Evolutionary conservation across 139 green algal genomes (phyloP).

Genomic region (Astrephomene gubernaculifera): DNA sequence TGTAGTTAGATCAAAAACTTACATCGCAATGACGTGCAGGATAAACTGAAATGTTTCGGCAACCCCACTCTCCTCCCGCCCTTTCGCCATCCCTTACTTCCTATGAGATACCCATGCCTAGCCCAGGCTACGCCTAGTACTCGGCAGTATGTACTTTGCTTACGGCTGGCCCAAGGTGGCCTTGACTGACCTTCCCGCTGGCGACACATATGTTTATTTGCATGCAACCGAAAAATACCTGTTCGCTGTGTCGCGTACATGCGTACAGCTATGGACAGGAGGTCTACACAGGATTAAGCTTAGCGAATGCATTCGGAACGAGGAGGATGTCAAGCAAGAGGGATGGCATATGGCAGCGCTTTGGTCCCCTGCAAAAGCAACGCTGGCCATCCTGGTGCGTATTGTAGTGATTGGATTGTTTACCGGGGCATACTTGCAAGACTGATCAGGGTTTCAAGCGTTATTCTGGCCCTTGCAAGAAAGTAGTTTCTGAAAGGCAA

Average conservation of each 20-base stretch:
- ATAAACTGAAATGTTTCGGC: no score
- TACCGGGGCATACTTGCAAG: no score
- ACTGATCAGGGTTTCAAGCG: no score
- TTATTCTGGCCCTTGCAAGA: no score
- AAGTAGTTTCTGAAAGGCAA: no score
- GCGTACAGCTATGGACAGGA: slow-evolving; percentile 77
- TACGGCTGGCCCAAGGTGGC: slow-evolving; percentile 64
- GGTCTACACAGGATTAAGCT: slow-evolving; percentile 69
- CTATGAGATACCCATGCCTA: no score
- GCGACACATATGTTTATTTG: slow-evolving; percentile 49
- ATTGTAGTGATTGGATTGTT: no score
- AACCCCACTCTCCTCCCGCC: no score
- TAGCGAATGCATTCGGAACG: slow-evolving; percentile 51
- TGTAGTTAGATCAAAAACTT: no score
- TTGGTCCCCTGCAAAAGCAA: slow-evolving; percentile 67
- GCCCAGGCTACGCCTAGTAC: no score
- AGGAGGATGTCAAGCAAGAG: slow-evolving; percentile 63
- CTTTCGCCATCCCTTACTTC: no score
- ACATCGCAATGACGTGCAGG: no score
- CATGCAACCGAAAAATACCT: slow-evolving; percentile 63
- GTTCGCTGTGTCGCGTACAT: slow-evolving; percentile 57
- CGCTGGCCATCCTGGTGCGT: slow-evolving; percentile 79
- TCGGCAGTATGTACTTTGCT: slow-evolving; percentile 57
- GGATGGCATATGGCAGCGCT: slow-evolving; percentile 68
- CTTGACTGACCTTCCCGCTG: slow-evolving; percentile 30